Evolutionary conservation across 2,329 filamentous ascomycete species (phyloP), one percentile per base, ranked within the genome.

Genomic region (Fusarium sp.): DNA sequence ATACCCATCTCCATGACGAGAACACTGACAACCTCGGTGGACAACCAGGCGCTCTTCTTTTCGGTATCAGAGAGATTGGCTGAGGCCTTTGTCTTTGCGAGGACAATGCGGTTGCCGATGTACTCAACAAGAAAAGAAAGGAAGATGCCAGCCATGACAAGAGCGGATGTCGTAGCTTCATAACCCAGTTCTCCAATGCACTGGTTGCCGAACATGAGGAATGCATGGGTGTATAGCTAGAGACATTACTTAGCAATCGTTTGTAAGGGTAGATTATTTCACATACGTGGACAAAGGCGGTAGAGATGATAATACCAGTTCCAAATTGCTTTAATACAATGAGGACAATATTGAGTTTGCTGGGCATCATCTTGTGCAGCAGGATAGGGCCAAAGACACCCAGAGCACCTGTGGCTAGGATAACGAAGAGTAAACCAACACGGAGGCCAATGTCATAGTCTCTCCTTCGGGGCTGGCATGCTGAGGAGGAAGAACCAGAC

Each of bases 91-190:
- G 76, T 73, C 68, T 83, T 81, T 61, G 79, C 73, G 25, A 81
- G 78, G 2, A 92, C 84, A 50, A 92, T 79, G 3, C 91, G 88
- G 42, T 90, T 87, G 45, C 91, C 90, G 17, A 88, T 70, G 74
- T 90, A 94, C 77, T 95, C 93, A 39, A 93, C 85, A 4, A 93
- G 75, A 79, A 94, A 94, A 0, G 92, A 91, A 6, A 94, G 72
- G 79, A 94, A 92, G 3, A 94, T 81, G 1, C 93, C 93, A 0
- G 90, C 92, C 89, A 94, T 92, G 50, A 92, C 86, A 44, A 95
- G 89, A 4, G 92, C 89, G 0, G 91, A 88, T 0, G 92, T 89
- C 0, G 90, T 93, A 7, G 84, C 88, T 79, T 95, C 93, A 74
- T 93, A 95, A 9, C 83, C 78, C 5, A 94, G 81, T 12, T 86